Evolutionary conservation across 1,284 basidiomycete species (phyloP).

Genomic region (Albatrellus sp.): DNA sequence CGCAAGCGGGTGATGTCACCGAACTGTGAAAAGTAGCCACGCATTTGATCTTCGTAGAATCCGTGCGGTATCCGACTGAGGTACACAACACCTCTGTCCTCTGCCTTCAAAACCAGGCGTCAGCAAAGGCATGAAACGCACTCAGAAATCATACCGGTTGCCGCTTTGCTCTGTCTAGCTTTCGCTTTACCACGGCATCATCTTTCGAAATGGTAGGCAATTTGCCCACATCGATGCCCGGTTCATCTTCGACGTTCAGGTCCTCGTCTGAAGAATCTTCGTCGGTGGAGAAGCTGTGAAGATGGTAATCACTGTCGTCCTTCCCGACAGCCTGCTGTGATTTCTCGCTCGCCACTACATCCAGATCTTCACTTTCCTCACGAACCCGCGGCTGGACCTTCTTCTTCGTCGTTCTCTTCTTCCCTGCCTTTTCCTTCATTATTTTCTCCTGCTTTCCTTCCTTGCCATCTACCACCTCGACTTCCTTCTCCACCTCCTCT

Average conservation of each 20-base stretch:
- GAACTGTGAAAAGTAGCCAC: slow-evolving; percentile 90
- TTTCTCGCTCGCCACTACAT: neutral
- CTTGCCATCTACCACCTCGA: neutral
- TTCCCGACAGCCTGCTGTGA: neutral
- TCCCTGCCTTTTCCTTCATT: neutral
- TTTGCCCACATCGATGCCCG: slow-evolving; percentile 50
- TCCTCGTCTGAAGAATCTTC: slow-evolving; percentile 80
- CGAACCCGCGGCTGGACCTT: neutral
- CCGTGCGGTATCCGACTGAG: slow-evolving; percentile 91
- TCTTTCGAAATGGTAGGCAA: slow-evolving; percentile 81
- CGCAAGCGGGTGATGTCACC: slow-evolving; percentile 84
- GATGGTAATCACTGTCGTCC: slow-evolving; percentile 28
- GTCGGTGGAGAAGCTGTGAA: slow-evolving; percentile 69
- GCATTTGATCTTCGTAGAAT: slow-evolving; percentile 93
- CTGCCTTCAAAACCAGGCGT: slow-evolving; percentile 28
- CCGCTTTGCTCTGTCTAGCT: slow-evolving; percentile 74
- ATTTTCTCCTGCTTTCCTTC: slow-evolving; percentile 6
- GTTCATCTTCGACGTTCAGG: slow-evolving; percentile 35
- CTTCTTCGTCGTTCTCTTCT: slow-evolving; percentile 2
- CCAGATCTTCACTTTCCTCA: slow-evolving; percentile 4
- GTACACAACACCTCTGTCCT: slow-evolving; percentile 79
- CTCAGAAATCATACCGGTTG: slow-evolving; percentile 40
- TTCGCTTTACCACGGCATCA: slow-evolving; percentile 67
- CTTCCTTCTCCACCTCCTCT: slow-evolving; percentile 2
- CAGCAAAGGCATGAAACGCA: neutral